Evolutionary conservation across 805 yeast genomes (phyloP), one percentile per base, ranked within the genome.

Genomic region (Spencermartinsiella europaea): DNA sequence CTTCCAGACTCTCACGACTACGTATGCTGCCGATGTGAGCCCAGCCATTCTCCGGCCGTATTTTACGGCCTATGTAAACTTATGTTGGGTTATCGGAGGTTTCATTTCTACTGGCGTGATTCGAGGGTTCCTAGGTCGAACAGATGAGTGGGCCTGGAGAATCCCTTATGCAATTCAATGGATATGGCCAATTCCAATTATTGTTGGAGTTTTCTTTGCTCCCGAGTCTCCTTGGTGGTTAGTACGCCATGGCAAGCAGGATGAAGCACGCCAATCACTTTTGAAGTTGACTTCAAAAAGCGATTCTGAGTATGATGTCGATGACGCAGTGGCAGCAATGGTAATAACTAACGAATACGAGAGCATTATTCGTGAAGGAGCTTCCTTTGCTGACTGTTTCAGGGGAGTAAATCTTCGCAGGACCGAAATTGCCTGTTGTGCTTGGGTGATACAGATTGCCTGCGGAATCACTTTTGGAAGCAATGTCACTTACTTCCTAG

Each of bases 161-260:
- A 65, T 76, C 38, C 82, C 83, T 8, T 76, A 74, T 56, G 82
- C 78, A 2, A 49, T 78, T 12, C 83, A 79, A 61, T 79, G 83
- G 83, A 62, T 68, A 2, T 79, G 80, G 80, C 76, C 80, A 4
- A 56, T 71, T n/a, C 79, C 79, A 34, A 57, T 79, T 17, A 53
- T 69, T 20, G 58, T 75, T 2, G 38, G 22, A 7, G 40, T 50
- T 2, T 39, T 16, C 34, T 73, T 79, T 34, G 83, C 83, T 10
- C 63, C 63, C 8, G 82, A 78, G 45, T 74, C 79, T 5, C 83
- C 83, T 28, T 73, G 77, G 73, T 77, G 79, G 78, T 60, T 76
- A 40, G 70, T 72, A 2, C 67, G 70, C 45, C 67, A 68, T 51
- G 72, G 71, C 1, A 62, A 61, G 42, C 37, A 58, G 17, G 64